Evolutionary conservation across 768 basidiomycete genomes (phyloP), one percentile per base, ranked within the genome.

Genomic region (Coprinellus micaceus): DNA sequence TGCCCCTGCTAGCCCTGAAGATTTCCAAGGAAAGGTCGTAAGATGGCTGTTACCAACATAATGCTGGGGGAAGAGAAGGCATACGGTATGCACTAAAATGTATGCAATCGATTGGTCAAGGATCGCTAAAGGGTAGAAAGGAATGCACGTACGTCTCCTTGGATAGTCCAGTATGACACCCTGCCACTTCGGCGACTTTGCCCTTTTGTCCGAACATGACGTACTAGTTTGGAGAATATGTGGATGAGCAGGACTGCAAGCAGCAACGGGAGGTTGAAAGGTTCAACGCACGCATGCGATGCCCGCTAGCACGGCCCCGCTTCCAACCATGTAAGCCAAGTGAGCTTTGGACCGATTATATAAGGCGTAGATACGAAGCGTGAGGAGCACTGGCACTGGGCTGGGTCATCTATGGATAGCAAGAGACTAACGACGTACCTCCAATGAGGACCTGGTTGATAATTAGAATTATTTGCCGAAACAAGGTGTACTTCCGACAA

Each of bases 301-400:
- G 1, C 59, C 64, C 1, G 62, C 54, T 29, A 82, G 58, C 1
- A 71, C 51, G 0, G 62, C 51, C 2, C 66, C 75, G 26, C 68
- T 66, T 5, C 64, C 62, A 1, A 77, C 17, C 64, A 82, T 63
- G 28, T 64, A 68, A 4, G 60, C 54, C n/a, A 77, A 57, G 33
- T 82, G 63, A 19, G 70, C 68, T 43, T 69, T 58, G 19, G 74
- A 75, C 33, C 76, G 64, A 11, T 70, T 67, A 54, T 81, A 83
- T 13, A 84, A 64, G 4, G 83, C 82, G 55, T 75, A 78, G 50
- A 77, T 77, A 39, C 82, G 77, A 40, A 80, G 64, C 12, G 74
- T 73, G 26, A 82, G 69, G 28, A 77, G 72, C 56, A 71, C 78
- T 81, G 49, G 13, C 9, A 28, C n/a, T n/a, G n/a, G n/a, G n/a